Conservation (phyloP, 225 moss, liverwort and hornwort species). For the Pleurozium schreberi region DNA sequence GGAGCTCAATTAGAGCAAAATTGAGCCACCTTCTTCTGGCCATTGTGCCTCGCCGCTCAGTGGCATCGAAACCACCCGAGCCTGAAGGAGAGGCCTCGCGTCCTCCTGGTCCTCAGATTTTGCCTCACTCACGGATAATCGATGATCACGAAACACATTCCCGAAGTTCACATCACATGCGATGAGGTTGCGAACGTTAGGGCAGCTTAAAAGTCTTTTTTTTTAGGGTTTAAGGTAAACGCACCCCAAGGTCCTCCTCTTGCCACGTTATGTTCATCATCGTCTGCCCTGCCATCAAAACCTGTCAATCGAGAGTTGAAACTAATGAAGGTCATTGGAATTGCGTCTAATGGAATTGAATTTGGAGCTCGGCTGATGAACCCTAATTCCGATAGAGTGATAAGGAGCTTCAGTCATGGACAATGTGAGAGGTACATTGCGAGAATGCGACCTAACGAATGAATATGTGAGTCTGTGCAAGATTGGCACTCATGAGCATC, state of each 20-base stretch:
- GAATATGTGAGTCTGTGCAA: not conserved
- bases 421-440: not conserved
- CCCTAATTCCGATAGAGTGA: not conserved
- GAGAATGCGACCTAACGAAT: not conserved
- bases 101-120: not conserved
- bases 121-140: not conserved
- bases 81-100: not conserved
- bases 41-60: not conserved
- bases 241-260: not conserved
- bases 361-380: not conserved
- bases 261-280: not conserved
- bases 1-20: constrained; percentile 6
- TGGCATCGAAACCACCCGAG: not conserved
- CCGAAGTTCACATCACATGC: not conserved
- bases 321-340: not conserved
- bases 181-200: no score
- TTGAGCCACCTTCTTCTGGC: not conserved
- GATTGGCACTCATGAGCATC: not conserved
- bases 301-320: not conserved
- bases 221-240: not conserved
- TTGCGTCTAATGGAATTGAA: not conserved
- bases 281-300: not conserved
- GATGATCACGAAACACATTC: not conserved
- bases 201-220: not conserved
- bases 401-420: not conserved